A percentile compares a stretch with the other conserved stretches of the same genome.
Conservation (phyloP, 345 rosid species). For the Mallotus nudiflorus region DNA sequence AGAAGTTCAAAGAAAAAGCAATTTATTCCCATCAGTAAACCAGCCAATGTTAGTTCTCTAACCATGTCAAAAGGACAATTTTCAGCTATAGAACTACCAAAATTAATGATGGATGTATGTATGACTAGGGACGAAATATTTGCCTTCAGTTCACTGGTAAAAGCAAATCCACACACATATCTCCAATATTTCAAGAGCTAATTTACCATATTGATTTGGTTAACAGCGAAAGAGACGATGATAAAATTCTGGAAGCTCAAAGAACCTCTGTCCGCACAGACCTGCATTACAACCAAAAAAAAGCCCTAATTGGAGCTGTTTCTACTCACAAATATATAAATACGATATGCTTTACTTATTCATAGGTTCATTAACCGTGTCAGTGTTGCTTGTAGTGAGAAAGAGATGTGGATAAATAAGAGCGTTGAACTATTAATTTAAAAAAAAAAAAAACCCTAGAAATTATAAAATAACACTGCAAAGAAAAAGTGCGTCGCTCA, state of each 20-base stretch:
- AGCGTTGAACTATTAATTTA: too few relatives aligned
- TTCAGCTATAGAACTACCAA: constrained; percentile 3
- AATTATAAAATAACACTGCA: background rate
- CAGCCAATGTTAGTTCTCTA: background rate
- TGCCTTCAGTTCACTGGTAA: too few relatives aligned
- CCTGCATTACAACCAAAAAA: background rate
- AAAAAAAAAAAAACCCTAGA: background rate
- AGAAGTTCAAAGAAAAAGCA: too few relatives aligned
- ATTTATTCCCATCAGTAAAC: background rate
- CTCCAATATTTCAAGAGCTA: background rate
- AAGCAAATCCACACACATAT: background rate
- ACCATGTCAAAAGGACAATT: background rate
- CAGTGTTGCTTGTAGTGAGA: too few relatives aligned
- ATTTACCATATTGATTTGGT: constrained; percentile 8
- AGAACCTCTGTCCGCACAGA: background rate
- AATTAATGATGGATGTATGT: too few relatives aligned
- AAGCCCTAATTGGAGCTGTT: background rate
- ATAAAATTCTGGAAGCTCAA: background rate
- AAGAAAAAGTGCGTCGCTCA: background rate
- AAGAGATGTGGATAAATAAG: too few relatives aligned
- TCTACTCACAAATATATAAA: too few relatives aligned
- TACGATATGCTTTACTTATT: too few relatives aligned
- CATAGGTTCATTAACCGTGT: background rate
- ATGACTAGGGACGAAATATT: too few relatives aligned
- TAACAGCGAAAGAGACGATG: background rate